Base-by-base conservation (phyloP, 2,329 filamentous ascomycete genomes). In the Madurella fahalii region DNA sequence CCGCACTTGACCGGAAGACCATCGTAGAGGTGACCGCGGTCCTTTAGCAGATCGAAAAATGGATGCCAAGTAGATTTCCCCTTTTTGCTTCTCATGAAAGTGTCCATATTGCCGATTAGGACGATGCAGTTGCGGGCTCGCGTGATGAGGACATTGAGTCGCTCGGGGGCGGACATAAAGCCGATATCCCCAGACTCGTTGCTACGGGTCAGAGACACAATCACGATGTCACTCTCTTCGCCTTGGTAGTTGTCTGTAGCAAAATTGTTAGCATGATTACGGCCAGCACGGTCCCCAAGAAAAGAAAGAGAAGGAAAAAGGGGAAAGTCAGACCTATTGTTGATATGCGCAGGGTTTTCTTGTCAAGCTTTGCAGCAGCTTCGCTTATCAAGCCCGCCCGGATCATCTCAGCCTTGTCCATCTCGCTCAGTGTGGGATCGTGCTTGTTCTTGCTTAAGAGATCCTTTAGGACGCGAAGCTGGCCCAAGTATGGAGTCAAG, bases 231-330 rank as follows among this genome's bases (percentile, higher is more conserved):
- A 39, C 81, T 84, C 59, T 92, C 87, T 63, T 91, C 87, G 1
- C 88, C 87, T 65, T 91, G 88, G 54, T 87, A 92, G 57, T 91
- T 91, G 58, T 91, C 87, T 85, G 56, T 17, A 20, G 9, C 45
- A 44, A 40, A 18, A 12, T 32, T 4, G 52, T 61, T 51, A 58
- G 52, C 32, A 40, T 37, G 32, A n/a, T 31, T 2, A 41, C 12
- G 9, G 34, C n/a, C 16, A 31, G 18, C 39, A 13, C 53, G 12
- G 15, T 34, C 9, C n/a, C 37, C 2, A 16, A 5, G 30, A 8
- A 25, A 39, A 12, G 15, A 16, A 34, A 2, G 8, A 7, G 5
- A 16, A 5, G 31, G n/a, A n/a, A 15, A 20, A 43, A 12, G 9
- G 9, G 25, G 7, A 7, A 25, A 25, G 7, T 20, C 79, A 66